A percentile compares a stretch with the other conserved stretches of the same genome.
Conservation (phyloP, 1,284 basidiomycete genomes). For the Pholiota adiposa region DNA sequence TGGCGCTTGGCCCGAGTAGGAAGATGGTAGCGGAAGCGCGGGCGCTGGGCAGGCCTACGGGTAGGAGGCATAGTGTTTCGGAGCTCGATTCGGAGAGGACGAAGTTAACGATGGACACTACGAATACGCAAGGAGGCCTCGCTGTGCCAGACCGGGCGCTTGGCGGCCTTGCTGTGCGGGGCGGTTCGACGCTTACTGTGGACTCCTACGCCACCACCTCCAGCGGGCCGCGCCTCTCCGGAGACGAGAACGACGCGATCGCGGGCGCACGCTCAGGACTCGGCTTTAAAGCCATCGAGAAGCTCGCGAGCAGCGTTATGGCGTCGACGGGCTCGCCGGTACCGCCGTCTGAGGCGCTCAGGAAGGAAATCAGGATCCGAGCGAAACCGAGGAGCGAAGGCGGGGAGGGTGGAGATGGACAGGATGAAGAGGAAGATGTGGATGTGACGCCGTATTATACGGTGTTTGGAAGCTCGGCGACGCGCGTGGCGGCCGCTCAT, state of each 20-base stretch:
- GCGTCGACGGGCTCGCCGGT: background rate
- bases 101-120: background rate
- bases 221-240: constrained; percentile 5
- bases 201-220: constrained; percentile 11
- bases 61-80: constrained; percentile 1
- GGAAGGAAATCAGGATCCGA: background rate
- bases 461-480: constrained; percentile 52
- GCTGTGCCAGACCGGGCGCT: background rate
- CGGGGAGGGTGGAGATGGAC: background rate
- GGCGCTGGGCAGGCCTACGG: background rate
- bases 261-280: background rate
- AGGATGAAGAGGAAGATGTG: background rate
- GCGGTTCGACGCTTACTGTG: constrained; percentile 4
- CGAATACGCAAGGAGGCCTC: background rate
- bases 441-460: constrained; percentile 52
- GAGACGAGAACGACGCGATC: background rate
- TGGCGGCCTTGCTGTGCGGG: background rate
- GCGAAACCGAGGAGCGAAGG: background rate
- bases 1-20: background rate
- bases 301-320: background rate
- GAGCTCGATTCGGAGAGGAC: background rate
- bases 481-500: constrained; percentile 47
- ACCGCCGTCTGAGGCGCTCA: background rate
- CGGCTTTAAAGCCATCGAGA: constrained; percentile 9
- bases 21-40: background rate